Conservation (phyloP, 2,329 filamentous ascomycete species). For the Fusarium drepaniforme region DNA sequence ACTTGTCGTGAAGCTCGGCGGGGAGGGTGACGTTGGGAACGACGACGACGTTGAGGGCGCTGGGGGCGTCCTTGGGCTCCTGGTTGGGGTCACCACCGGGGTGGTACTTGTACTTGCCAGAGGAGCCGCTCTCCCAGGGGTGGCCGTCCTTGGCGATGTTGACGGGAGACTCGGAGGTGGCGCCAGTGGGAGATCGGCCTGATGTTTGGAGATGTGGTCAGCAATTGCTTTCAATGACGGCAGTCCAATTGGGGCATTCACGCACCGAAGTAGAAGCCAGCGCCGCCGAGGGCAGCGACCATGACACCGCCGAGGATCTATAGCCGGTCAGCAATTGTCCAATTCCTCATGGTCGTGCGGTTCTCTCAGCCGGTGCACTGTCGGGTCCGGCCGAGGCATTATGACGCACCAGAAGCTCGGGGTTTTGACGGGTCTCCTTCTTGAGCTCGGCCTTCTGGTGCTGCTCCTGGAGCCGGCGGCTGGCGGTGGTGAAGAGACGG, state of each 20-base stretch:
- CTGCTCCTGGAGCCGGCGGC: conserved; percentile 62
- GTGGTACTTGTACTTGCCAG: conserved; percentile 81
- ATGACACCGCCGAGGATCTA: conserved; percentile 94
- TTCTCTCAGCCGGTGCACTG: conserved; percentile 8
- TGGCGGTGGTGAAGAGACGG: conserved; percentile 66
- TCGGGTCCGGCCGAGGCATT: conserved; percentile 43
- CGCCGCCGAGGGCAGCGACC: conserved; percentile 87
- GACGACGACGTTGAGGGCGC: conserved; percentile 94
- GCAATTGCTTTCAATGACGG: conserved; percentile 36
- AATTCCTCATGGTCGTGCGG: not conserved
- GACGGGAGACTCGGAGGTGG: conserved; percentile 85
- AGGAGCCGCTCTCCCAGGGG: conserved; percentile 85
- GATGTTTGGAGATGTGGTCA: conserved; percentile 23
- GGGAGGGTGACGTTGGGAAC: conserved; percentile 94
- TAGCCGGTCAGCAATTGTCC: conserved; percentile 33
- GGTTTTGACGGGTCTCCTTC: conserved; percentile 69
- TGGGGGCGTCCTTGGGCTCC: conserved; percentile 88
- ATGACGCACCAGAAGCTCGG: conserved; percentile 60
- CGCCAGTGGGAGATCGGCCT: conserved; percentile 87
- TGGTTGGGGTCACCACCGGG: conserved; percentile 85
- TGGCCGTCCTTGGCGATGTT: conserved; percentile 81
- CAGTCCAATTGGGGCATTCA: conserved; percentile 9
- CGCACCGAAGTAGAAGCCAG: conserved; percentile 89
- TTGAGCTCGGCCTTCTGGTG: conserved; percentile 62
- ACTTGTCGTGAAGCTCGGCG: conserved; percentile 94